Percentiles rank a stretch among this genome's conserved stretches.
Evolutionary conservation across 495 filamentous ascomycete genomes (phyloP).

Genomic region (Talaromyces stipitatus): DNA sequence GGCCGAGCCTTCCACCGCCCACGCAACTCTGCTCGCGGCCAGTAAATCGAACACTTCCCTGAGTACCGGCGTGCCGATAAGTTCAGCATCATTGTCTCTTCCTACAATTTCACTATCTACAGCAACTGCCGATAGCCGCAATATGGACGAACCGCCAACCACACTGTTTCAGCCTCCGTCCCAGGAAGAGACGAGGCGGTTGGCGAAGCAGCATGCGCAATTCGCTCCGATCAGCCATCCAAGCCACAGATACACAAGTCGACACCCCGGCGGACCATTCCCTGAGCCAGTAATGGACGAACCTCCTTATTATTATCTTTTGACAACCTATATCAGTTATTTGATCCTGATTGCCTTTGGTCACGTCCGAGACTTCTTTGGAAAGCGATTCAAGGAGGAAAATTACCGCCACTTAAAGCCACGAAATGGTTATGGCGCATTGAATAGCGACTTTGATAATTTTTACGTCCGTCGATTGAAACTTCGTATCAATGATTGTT

Average conservation of each 20-base stretch:
- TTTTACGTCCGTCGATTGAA: conserved; percentile 94
- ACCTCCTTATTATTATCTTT: conserved; percentile 90
- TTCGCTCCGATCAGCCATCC: conserved; percentile 79
- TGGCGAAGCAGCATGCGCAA: conserved; percentile 77
- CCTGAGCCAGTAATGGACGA: conserved; percentile 86
- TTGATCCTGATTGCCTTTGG: conserved; percentile 92
- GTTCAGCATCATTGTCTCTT: conserved; percentile 65
- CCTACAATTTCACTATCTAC: conserved; percentile 91
- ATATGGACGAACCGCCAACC: conserved; percentile 63
- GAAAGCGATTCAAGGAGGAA: conserved; percentile 82
- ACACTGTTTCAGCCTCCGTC: conserved; percentile 88
- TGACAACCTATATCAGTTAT: conserved; percentile 97
- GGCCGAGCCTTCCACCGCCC: conserved; percentile 35
- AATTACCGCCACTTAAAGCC: conserved; percentile 77
- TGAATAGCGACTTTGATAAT: conserved; percentile 98
- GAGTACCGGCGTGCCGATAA: conserved; percentile 53
- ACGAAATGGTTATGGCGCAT: conserved; percentile 84
- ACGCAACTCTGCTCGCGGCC: conserved; percentile 53
- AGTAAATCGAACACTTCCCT: conserved; percentile 46
- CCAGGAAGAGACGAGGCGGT: conserved; percentile 65
- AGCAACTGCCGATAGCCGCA: conserved; percentile 70
- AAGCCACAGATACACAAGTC: conserved; percentile 79
- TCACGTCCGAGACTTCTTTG: conserved; percentile 94
- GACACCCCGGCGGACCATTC: conserved; percentile 69
- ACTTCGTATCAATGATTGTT: conserved; percentile 92